Evolutionary conservation across 805 yeast species (phyloP).

Genomic region (Starmera quercuum): DNA sequence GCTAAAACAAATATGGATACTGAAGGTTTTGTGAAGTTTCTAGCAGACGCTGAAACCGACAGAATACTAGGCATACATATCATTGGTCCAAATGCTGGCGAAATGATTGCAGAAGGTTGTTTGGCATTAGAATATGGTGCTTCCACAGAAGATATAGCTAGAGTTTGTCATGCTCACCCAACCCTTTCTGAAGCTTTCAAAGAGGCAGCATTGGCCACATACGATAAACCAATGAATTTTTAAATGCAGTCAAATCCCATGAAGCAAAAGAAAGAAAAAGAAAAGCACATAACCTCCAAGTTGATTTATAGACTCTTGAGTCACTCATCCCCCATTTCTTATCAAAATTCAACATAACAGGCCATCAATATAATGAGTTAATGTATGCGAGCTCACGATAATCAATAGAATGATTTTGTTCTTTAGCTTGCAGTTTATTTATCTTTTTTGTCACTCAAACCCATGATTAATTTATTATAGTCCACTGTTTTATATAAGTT

Average conservation of each 20-base stretch:
- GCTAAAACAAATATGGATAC: conserved; percentile 97
- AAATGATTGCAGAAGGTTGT: conserved; percentile 98
- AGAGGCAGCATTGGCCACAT: conserved; percentile 93
- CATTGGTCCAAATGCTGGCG: conserved; percentile 98
- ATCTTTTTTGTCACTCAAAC: no score
- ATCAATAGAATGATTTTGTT: no score
- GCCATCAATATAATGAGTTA: no score
- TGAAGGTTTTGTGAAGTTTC: conserved; percentile 93
- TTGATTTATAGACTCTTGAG: no score
- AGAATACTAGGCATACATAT: conserved; percentile 95
- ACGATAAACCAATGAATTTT: conserved; percentile 85
- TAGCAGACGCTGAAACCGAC: conserved; percentile 96
- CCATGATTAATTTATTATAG: no score
- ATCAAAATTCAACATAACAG: no score
- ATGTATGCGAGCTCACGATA: no score
- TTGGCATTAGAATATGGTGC: conserved; percentile 99
- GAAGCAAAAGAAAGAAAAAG: conserved; percentile 2
- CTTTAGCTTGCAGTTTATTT: no score
- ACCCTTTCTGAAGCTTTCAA: conserved; percentile 96
- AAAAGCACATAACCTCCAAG: no score
- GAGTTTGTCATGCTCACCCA: conserved; percentile 99
- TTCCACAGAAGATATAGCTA: conserved; percentile 92
- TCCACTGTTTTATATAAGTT: no score
- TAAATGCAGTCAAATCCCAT: conserved; percentile 24
- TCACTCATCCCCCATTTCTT: no score